phyloP scores from a whole-genome alignment of 2,329 filamentous ascomycete species.

The Colletotrichum acutatum region DNA sequence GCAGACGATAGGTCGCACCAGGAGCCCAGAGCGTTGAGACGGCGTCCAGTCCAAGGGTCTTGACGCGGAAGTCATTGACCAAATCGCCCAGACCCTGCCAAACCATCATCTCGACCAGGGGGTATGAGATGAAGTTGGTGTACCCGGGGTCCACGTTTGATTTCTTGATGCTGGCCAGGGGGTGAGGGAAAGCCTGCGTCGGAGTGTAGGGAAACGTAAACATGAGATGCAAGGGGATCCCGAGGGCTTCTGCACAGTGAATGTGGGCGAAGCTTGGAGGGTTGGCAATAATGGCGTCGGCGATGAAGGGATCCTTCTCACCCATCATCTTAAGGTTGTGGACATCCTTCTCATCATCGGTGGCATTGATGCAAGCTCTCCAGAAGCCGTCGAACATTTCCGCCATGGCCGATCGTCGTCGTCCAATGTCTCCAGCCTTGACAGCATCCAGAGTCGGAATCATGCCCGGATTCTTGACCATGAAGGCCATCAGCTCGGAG shows the following conservation, averaged over 20 bases:
- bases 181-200: slow-evolving; percentile 80
- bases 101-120: slow-evolving; percentile 85
- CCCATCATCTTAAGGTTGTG: slow-evolving; percentile 74
- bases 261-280: slow-evolving; percentile 82
- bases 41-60: slow-evolving; percentile 76
- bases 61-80: slow-evolving; percentile 78
- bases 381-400: slow-evolving; percentile 89
- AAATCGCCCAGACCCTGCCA: slow-evolving; percentile 90
- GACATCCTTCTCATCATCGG: slow-evolving; percentile 73
- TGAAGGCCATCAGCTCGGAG: slow-evolving; percentile 85
- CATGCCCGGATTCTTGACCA: slow-evolving; percentile 86
- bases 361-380: slow-evolving; percentile 79
- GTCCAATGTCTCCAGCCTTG: slow-evolving; percentile 77
- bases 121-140: slow-evolving; percentile 84
- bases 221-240: slow-evolving; percentile 84
- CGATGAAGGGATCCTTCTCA: slow-evolving; percentile 69
- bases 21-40: slow-evolving; percentile 83
- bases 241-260: slow-evolving; percentile 82
- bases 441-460: slow-evolving; percentile 80
- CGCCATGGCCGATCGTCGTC: slow-evolving; percentile 75
- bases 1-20: slow-evolving; percentile 76
- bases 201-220: slow-evolving; percentile 89
- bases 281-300: slow-evolving; percentile 87
- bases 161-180: slow-evolving; percentile 78
- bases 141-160: slow-evolving; percentile 78